These are phyloP conservation scores for Triticum dicoccoides DNA, from an alignment of 176 grass and related monocot species.

Conservation along the genomic window DNA sequence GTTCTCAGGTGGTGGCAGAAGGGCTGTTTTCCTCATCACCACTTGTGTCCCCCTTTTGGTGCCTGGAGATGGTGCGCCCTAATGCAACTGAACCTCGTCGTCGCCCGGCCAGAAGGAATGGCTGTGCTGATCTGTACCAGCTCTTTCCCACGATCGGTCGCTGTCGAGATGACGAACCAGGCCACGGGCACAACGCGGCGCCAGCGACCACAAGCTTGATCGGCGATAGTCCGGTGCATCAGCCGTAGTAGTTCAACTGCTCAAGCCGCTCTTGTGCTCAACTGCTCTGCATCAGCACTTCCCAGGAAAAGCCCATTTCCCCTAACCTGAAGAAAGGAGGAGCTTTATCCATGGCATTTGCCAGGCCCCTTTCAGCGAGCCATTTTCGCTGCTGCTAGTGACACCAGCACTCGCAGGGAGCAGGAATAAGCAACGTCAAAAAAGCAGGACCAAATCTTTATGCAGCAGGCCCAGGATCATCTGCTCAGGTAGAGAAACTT, in stretches of 20 bases:
- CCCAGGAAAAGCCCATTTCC: not conserved
- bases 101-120: slow-evolving; percentile 1
- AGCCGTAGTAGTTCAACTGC: not conserved
- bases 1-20: slow-evolving; percentile 8
- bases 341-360: slow-evolving; percentile 15
- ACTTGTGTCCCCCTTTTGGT: not conserved
- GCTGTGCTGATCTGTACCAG: slow-evolving; percentile 4
- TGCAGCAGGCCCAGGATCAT: slow-evolving; percentile 25
- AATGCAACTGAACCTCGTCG: not conserved
- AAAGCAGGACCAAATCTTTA: slow-evolving; percentile 36
- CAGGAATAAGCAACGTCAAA: slow-evolving; percentile 35
- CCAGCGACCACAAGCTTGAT: not conserved
- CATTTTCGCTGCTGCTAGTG: slow-evolving; percentile 54
- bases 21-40: slow-evolving; percentile 27
- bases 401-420: slow-evolving; percentile 34
- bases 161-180: slow-evolving; percentile 9
- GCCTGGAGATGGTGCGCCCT: not conserved
- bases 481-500: slow-evolving; percentile 4
- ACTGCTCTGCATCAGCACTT: not conserved
- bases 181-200: not conserved
- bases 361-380: slow-evolving; percentile 20
- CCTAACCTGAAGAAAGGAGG: not conserved
- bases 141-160: not conserved
- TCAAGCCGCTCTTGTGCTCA: not conserved
- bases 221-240: slow-evolving; percentile 4